These are phyloP conservation scores for Suillus spraguei DNA, from an alignment of 768 basidiomycete genomes.

Conservation along the genomic window DNA sequence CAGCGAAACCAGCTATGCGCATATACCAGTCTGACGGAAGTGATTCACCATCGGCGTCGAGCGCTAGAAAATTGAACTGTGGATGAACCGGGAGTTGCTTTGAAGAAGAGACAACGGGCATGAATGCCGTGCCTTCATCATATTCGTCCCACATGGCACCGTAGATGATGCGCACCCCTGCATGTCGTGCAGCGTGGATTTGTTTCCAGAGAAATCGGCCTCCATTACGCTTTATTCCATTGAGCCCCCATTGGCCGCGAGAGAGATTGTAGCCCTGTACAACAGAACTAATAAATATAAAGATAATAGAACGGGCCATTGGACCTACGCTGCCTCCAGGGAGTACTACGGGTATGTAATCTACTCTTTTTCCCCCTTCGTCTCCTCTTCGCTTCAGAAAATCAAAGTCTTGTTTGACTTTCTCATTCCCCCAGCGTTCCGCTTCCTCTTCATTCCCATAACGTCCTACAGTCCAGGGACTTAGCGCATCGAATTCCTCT, in stretches of 20 bases:
- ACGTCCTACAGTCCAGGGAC: not conserved
- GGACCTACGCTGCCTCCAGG: conserved; percentile 2
- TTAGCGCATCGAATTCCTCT: not conserved
- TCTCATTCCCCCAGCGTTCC: not conserved
- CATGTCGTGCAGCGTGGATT: not conserved
- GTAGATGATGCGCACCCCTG: conserved; percentile 1
- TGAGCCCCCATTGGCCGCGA: not conserved
- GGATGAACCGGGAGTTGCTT: not conserved
- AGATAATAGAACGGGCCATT: not conserved
- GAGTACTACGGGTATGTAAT: not conserved
- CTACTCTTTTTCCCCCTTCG: not conserved
- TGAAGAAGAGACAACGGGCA: not conserved
- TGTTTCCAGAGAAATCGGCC: not conserved
- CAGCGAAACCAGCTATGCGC: not conserved
- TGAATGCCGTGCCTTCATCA: not conserved
- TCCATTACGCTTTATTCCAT: not conserved
- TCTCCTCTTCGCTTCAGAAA: not conserved
- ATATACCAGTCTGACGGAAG: conserved; percentile 3
- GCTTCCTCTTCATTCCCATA: not conserved
- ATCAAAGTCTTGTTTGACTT: conserved; percentile 3
- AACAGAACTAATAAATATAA: not conserved
- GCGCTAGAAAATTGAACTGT: not conserved
- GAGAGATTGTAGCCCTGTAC: not conserved
- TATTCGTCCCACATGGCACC: conserved; percentile 1
- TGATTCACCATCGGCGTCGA: not conserved